Conservation (phyloP, 2,329 filamentous ascomycete species). For the Ophiocordyceps sinensis region DNA sequence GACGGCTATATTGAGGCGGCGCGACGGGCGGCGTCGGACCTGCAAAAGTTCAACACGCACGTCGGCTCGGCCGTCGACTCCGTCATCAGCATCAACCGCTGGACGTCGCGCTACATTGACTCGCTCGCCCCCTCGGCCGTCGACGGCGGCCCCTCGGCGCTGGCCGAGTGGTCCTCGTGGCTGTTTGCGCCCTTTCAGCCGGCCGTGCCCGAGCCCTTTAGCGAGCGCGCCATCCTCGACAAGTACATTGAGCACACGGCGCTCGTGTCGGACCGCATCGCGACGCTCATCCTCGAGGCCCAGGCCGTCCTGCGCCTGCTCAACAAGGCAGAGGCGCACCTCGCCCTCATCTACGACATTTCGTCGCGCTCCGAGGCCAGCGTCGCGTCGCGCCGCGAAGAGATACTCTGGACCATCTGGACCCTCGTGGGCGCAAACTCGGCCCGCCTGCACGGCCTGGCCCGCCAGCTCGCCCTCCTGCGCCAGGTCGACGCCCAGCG, state of each 20-base stretch:
- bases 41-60: slow-evolving; percentile 63
- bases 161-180: slow-evolving; percentile 27
- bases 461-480: slow-evolving; percentile 50
- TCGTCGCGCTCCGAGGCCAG: slow-evolving; percentile 47
- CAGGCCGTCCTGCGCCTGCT: slow-evolving; percentile 52
- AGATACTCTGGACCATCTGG: slow-evolving; percentile 58
- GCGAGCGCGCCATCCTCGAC: slow-evolving; percentile 48
- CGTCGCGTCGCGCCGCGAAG: slow-evolving; percentile 43
- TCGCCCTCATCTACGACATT: slow-evolving; percentile 56
- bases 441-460: slow-evolving; percentile 42
- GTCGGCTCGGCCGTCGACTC: slow-evolving; percentile 61
- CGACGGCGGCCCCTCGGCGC: slow-evolving; percentile 17
- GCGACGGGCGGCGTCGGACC: slow-evolving; percentile 45
- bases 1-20: slow-evolving; percentile 61
- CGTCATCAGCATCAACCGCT: slow-evolving; percentile 60
- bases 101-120: slow-evolving; percentile 57
- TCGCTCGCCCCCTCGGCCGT: slow-evolving; percentile 31
- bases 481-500: slow-evolving; percentile 52
- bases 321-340: slow-evolving; percentile 51
- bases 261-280: slow-evolving; percentile 56
- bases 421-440: slow-evolving; percentile 59
- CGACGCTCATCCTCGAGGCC: slow-evolving; percentile 52
- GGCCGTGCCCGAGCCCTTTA: slow-evolving; percentile 21
- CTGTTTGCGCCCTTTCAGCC: slow-evolving; percentile 49
- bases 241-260: slow-evolving; percentile 63